A percentile compares a stretch with the other conserved stretches of the same genome.
These are phyloP conservation scores for Coemansia sp. DNA, from an alignment of 192 early-diverging fungal genomes.

Conservation along the genomic window DNA sequence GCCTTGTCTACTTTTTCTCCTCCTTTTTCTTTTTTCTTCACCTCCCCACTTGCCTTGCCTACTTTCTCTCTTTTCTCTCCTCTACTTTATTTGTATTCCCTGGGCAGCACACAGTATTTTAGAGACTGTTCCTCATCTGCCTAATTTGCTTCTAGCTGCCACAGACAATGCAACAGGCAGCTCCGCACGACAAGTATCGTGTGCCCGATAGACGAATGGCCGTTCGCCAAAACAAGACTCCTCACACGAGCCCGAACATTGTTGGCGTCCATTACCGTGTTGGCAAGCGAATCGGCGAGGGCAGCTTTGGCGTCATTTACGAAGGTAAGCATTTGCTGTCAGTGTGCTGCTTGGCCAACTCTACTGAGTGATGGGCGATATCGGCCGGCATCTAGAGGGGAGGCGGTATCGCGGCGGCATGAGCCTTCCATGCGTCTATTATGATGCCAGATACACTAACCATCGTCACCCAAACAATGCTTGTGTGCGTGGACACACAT, in stretches of 20 bases:
- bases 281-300: constrained; percentile 95
- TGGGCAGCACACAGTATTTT: constrained; percentile 1
- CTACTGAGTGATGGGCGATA: not conserved
- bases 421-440: not conserved
- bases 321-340: constrained; percentile 67
- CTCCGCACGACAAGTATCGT: constrained; percentile 47
- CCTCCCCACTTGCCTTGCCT: not conserved
- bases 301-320: constrained; percentile 98
- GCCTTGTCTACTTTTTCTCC: not conserved
- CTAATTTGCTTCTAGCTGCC: constrained; percentile 1
- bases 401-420: too few species aligned
- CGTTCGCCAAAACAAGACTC: constrained; percentile 37
- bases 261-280: constrained; percentile 97
- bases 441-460: constrained; percentile 1
- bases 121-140: constrained; percentile 2
- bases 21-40: not conserved
- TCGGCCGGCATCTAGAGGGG: not conserved
- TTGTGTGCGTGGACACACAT: not conserved
- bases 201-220: constrained; percentile 45
- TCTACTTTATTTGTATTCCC: not conserved
- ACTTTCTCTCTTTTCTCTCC: not conserved
- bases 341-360: not conserved
- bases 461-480: constrained; percentile 1
- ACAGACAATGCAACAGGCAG: constrained; percentile 39
- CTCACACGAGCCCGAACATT: constrained; percentile 63